These are phyloP conservation scores for Prototheca stagnorum DNA, from an alignment of 163 green algal genomes.

Conservation along the genomic window DNA sequence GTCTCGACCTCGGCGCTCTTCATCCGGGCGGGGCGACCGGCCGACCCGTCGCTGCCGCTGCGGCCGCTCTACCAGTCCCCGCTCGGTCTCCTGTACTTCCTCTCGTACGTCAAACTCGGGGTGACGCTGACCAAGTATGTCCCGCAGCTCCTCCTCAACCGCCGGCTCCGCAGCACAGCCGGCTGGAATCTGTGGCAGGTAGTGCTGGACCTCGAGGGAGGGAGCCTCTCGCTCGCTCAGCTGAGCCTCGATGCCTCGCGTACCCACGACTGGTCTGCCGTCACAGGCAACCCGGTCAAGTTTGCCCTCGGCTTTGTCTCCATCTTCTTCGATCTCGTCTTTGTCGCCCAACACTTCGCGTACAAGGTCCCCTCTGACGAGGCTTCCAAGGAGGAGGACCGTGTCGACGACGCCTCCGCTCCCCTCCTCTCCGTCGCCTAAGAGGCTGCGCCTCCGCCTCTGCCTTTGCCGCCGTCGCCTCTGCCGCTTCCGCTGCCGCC, in stretches of 20 bases:
- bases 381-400: too few relatives aligned
- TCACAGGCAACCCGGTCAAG: conserved; percentile 36
- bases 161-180: conserved; percentile 17
- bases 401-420: too few relatives aligned
- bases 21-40: too few relatives aligned
- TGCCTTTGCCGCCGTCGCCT: neutral
- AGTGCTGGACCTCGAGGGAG: conserved; percentile 37
- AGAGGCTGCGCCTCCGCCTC: too few relatives aligned
- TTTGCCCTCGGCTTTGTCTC: conserved; percentile 28
- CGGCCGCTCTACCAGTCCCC: too few relatives aligned
- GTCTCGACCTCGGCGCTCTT: too few relatives aligned
- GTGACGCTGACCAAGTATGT: conserved; percentile 34
- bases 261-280: conserved; percentile 1
- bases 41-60: too few relatives aligned
- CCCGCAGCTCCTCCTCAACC: conserved; percentile 37
- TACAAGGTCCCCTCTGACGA: too few relatives aligned
- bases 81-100: conserved; percentile 31
- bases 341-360: conserved; percentile 32
- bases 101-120: conserved; percentile 30
- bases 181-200: conserved; percentile 40
- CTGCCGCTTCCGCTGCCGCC: too few relatives aligned
- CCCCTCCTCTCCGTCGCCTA: too few relatives aligned
- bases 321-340: conserved; percentile 37
- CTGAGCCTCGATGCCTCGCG: conserved; percentile 16
- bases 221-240: conserved; percentile 28